These are phyloP conservation scores for Waitea zeae DNA, from an alignment of 1,284 basidiomycete species.

Conservation along the genomic window DNA sequence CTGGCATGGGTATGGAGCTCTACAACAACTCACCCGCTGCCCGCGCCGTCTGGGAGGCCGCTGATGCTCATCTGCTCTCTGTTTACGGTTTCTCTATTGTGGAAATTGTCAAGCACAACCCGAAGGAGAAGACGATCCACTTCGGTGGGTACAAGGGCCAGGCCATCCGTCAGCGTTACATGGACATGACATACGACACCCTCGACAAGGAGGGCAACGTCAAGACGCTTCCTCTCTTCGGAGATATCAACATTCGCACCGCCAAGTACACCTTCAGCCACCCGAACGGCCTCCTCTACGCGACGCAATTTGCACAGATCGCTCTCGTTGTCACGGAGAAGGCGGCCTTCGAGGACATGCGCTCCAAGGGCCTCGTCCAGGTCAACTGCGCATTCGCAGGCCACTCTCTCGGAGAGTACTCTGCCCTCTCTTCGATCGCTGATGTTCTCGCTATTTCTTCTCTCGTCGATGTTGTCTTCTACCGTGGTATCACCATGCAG, in stretches of 20 bases:
- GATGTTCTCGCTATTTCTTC: slow-evolving; percentile 90
- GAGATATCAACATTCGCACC: slow-evolving; percentile 83
- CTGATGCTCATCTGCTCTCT: slow-evolving; percentile 82
- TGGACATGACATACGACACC: slow-evolving; percentile 97
- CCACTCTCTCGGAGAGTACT: slow-evolving; percentile 97
- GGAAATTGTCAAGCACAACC: slow-evolving; percentile 96
- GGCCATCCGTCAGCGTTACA: slow-evolving; percentile 93
- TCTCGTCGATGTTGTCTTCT: slow-evolving; percentile 98
- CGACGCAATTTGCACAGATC: slow-evolving; percentile 97
- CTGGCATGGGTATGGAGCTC: slow-evolving; percentile 98
- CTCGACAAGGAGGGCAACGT: slow-evolving; percentile 91
- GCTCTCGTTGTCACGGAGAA: slow-evolving; percentile 96
- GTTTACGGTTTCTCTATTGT: slow-evolving; percentile 97
- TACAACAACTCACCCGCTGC: slow-evolving; percentile 89
- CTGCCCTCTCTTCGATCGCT: slow-evolving; percentile 91
- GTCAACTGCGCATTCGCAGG: slow-evolving; percentile 88
- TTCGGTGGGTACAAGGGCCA: slow-evolving; percentile 99
- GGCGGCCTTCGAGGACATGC: slow-evolving; percentile 97
- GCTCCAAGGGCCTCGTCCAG: slow-evolving; percentile 88
- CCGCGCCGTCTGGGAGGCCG: slow-evolving; percentile 92
- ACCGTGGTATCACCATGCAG: slow-evolving; percentile 99
- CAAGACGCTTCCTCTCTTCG: slow-evolving; percentile 87
- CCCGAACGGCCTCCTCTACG: slow-evolving; percentile 87
- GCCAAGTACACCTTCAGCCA: slow-evolving; percentile 96
- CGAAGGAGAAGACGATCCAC: slow-evolving; percentile 94